Base-by-base conservation (phyloP, 2,329 filamentous ascomycete species). In the Tolypocladium tundrense region DNA sequence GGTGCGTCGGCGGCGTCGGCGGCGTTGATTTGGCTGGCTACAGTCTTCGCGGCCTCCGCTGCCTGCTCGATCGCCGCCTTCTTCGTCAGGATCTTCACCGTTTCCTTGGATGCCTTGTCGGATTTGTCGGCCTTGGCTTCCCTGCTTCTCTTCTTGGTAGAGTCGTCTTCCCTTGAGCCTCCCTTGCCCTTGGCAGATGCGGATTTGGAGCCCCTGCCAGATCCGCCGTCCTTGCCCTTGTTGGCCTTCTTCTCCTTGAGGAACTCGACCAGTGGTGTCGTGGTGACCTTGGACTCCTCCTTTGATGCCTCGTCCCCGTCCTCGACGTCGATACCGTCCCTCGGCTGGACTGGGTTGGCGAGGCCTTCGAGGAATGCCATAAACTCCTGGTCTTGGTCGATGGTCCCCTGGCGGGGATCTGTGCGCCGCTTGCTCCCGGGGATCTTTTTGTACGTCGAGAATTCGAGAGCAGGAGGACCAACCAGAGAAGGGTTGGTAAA, bases 321-420 rank as follows among this genome's bases (percentile, higher is more conserved):
- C 19, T 80, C 76, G 13, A 70, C 65, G n/a, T 83, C 72, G 8
- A 64, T 56, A n/a, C 63, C 63, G 37, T 73, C 79, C 55, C 78
- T 82, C 6, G 75, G 66, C 1, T 75, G 74, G 10, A 73, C 72
- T 1, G 83, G 83, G 64, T 95, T 91, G 1, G 92, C 95, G 53
- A 97, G 80, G 57, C 84, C 88, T 70, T 95, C 89, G 9, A 99
- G 80, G 70, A 97, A 99, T 33, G 87, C 85, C 77, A 97, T 95
- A 66, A 97, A 99, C 65, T 97, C 94, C 0, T 90, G 86, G 67
- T 99, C 94, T 69, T 96, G 91, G 66, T 99, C 94, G 64, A 99
- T 97, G 3, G 91, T 96, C 56, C 93, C 94, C 70, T 96, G 90
- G 16, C 92, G 86, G 56, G 86, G 85, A 76, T 99, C 94, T 57